Percentiles rank a stretch among this genome's conserved stretches.
Conservation (phyloP, 1,139 yeast species). For the Martiniozyma asiatica region DNA sequence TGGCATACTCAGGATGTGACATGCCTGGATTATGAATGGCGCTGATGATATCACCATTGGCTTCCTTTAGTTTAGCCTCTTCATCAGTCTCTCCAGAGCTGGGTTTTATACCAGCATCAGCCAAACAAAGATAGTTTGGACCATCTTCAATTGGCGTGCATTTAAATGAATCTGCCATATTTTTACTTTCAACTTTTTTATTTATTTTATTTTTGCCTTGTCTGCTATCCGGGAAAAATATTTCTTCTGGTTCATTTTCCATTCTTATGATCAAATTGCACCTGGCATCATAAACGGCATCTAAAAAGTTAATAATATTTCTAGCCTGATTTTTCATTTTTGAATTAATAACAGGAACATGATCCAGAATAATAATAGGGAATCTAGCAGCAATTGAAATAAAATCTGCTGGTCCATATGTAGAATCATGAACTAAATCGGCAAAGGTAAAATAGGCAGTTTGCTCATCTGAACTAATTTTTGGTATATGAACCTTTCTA, state of each 20-base stretch:
- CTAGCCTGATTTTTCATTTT: constrained; percentile 59
- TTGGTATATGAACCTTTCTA: constrained; percentile 36
- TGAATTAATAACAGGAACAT: constrained; percentile 49
- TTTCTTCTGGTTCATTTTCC: constrained; percentile 35
- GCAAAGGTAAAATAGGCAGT: constrained; percentile 41
- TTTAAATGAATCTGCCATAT: constrained; percentile 6
- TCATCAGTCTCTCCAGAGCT: constrained; percentile 5
- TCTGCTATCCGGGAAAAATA: constrained; percentile 45
- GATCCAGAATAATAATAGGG: constrained; percentile 44
- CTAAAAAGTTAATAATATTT: constrained; percentile 51
- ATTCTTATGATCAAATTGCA: constrained; percentile 45
- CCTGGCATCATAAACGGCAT: constrained; percentile 57
- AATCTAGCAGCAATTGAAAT: constrained; percentile 53
- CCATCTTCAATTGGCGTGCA: constrained; percentile 15
- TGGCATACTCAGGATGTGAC: constrained; percentile 1
- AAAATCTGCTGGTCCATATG: constrained; percentile 54
- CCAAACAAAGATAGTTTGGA: constrained; percentile 7
- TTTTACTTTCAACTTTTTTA: not conserved
- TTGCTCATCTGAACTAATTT: constrained; percentile 22
- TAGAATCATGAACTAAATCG: constrained; percentile 43
- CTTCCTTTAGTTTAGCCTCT: constrained; percentile 2
- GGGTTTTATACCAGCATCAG: constrained; percentile 3
- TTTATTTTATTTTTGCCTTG: not conserved
- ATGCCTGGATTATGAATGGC: constrained; percentile 1
- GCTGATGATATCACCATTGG: constrained; percentile 1